Evolutionary conservation across 768 basidiomycete genomes (phyloP).

Genomic region (Phylloporus sp.): DNA sequence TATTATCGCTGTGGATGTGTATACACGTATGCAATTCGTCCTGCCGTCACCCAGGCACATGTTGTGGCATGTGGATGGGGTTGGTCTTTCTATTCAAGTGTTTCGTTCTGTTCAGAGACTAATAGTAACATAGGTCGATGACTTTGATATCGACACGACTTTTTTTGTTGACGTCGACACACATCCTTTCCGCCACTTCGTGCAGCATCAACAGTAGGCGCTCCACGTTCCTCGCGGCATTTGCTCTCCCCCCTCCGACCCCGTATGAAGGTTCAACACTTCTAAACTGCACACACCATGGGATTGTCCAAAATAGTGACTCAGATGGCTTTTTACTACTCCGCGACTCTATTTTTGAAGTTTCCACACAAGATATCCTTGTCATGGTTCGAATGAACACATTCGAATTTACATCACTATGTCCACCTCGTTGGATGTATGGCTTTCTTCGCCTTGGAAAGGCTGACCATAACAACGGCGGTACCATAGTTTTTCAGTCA

Average conservation of each 20-base stretch:
- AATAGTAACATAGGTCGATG: too few relatives aligned
- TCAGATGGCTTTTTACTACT: slow-evolving; percentile 3
- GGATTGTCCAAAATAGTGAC: slow-evolving; percentile 1
- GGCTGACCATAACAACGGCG: background rate
- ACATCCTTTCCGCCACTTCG: slow-evolving; percentile 11
- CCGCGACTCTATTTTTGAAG: slow-evolving; percentile 8
- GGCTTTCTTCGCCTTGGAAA: slow-evolving; percentile 5
- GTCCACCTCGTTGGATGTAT: background rate
- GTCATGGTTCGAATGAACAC: slow-evolving; percentile 4
- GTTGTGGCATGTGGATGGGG: too few relatives aligned
- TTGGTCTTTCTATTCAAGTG: too few relatives aligned
- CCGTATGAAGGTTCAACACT: background rate
- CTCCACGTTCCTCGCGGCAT: slow-evolving; percentile 11
- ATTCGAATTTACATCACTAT: background rate
- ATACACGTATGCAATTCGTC: too few relatives aligned
- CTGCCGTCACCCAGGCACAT: too few relatives aligned
- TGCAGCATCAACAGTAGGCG: background rate
- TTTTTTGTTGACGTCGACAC: slow-evolving; percentile 17
- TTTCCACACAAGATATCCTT: slow-evolving; percentile 7
- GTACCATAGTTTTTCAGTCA: background rate
- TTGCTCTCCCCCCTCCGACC: slow-evolving; percentile 5
- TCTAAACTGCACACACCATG: slow-evolving; percentile 10
- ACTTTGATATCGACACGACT: too few relatives aligned
- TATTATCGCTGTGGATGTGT: too few relatives aligned
- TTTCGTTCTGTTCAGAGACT: too few relatives aligned